Evolutionary conservation across 1,284 basidiomycete genomes (phyloP).

Genomic region (Psilocybe mexicana): DNA sequence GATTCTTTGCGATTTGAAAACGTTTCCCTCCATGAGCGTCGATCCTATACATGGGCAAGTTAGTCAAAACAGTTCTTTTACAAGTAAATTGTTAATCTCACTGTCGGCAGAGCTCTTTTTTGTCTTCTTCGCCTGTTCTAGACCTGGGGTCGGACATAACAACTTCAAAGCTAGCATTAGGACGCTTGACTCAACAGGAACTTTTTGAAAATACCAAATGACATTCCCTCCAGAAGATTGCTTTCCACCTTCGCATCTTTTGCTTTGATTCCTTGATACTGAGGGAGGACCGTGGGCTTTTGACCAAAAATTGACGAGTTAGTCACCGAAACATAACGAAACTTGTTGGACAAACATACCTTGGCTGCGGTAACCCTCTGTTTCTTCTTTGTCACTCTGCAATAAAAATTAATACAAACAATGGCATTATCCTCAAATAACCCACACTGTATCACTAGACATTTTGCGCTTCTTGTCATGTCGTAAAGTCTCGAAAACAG

Average conservation of each 20-base stretch:
- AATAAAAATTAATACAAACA: not conserved
- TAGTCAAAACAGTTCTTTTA: not conserved
- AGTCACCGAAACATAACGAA: not conserved
- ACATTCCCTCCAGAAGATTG: conserved; percentile 70
- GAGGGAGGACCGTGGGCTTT: conserved; percentile 62
- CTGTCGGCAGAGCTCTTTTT: conserved; percentile 63
- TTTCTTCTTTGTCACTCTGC: conserved; percentile 64
- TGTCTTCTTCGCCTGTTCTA: conserved; percentile 66
- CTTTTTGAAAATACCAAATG: conserved; percentile 59
- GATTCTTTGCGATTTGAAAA: conserved; percentile 60
- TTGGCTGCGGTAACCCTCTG: conserved; percentile 58
- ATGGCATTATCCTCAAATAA: not conserved
- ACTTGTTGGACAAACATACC: conserved; percentile 31
- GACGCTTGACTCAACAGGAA: conserved; percentile 1
- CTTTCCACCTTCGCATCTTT: conserved; percentile 60
- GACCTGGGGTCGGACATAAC: conserved; percentile 79
- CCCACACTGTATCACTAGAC: conserved; percentile 57
- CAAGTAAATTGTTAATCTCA: conserved; percentile 33
- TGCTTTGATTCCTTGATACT: conserved; percentile 63
- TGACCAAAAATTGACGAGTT: conserved; percentile 1
- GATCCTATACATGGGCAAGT: conserved; percentile 48
- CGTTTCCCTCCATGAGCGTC: conserved; percentile 76
- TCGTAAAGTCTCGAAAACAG: conserved; percentile 54
- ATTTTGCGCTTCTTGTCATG: conserved; percentile 72
- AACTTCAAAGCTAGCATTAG: conserved; percentile 43